Base-by-base conservation (phyloP, 768 basidiomycete genomes). In the Boletus huronensis region DNA sequence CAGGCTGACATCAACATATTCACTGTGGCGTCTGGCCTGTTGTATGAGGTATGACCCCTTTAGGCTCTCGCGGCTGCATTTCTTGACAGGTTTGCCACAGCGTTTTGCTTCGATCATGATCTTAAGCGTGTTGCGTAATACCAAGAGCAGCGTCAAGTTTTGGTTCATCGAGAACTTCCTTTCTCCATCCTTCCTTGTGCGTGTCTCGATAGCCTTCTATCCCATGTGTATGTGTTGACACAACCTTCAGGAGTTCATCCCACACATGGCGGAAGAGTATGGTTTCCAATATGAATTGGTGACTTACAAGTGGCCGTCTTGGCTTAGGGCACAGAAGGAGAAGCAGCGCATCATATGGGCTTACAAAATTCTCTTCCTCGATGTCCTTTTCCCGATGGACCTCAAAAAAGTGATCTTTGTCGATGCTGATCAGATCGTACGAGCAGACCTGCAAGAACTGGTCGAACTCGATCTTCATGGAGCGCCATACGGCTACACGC, bases 91-190 rank as follows among this genome's bases (percentile, higher is more conserved):
- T 36, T 39, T 38, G 8, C 21, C 40, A 59, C 52, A 98, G 93
- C 87, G 97, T 16, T 98, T 99, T 72, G 94, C 87, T 0, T 93
- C 92, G 9, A 98, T 99, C 74, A 99, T 98, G 97, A 92, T 98
- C 53, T 78, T 98, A 34, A 96, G 93, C 61, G 97, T 99, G 31
- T 77, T 98, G 59, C 86, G 87, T 38, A 96, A 98, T 66, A 98
- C 97, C 17, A 85, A 93, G 19, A 90, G 88, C 64, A 88, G 84
- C 26, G 95, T 99, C 71, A 99, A 99, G 70, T 99, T 98, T 74
- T 98, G 97, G 97, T 98, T 98, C 73, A 98, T 99, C 59, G 91
- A 97, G 69, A 98, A 99, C 74, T 99, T 99, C 81, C 80, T 98
- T 14, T 98, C 96, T 0, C 97, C 96, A 0, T 90, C 94, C 0